These are phyloP conservation scores for Candida pseudofarinosa DNA, from an alignment of 805 yeast genomes.

Conservation along the genomic window DNA sequence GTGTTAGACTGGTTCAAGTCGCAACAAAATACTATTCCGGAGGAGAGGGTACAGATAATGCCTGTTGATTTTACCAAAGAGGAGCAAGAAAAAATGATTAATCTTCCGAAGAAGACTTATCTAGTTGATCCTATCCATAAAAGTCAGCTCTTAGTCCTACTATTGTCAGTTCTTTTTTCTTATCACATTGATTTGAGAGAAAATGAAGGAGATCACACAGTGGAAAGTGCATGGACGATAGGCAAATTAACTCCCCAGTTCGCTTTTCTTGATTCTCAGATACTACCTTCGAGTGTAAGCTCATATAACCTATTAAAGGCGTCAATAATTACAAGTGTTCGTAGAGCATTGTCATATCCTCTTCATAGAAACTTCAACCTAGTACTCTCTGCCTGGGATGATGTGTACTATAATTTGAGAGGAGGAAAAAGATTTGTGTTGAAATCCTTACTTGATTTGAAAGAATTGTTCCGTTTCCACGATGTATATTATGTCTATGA, in stretches of 20 bases:
- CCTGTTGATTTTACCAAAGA: constrained; percentile 51
- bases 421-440: constrained; percentile 69
- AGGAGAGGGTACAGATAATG: constrained; percentile 22
- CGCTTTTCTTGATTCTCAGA: constrained; percentile 60
- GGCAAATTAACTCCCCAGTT: constrained; percentile 84
- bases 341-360: constrained; percentile 79
- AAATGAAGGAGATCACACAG: constrained; percentile 64
- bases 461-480: constrained; percentile 76
- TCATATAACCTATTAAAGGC: constrained; percentile 43
- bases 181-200: constrained; percentile 73
- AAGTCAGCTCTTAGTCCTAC: constrained; percentile 52
- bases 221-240: constrained; percentile 92
- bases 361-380: constrained; percentile 69
- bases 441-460: constrained; percentile 52
- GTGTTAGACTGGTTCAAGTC: constrained; percentile 48
- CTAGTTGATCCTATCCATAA: constrained; percentile 49
- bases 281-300: constrained; percentile 21
- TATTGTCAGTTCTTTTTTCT: constrained; percentile 67
- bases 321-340: constrained; percentile 54
- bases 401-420: constrained; percentile 58
- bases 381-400: constrained; percentile 64
- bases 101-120: constrained; percentile 62
- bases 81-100: constrained; percentile 65
- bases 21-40: constrained; percentile 23
- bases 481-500: constrained; percentile 84